Percentiles rank a stretch among this genome's conserved stretches.
Conservation (phyloP, 2,329 filamentous ascomycete species). For the Hymenotorrendiella dingleyae region DNA sequence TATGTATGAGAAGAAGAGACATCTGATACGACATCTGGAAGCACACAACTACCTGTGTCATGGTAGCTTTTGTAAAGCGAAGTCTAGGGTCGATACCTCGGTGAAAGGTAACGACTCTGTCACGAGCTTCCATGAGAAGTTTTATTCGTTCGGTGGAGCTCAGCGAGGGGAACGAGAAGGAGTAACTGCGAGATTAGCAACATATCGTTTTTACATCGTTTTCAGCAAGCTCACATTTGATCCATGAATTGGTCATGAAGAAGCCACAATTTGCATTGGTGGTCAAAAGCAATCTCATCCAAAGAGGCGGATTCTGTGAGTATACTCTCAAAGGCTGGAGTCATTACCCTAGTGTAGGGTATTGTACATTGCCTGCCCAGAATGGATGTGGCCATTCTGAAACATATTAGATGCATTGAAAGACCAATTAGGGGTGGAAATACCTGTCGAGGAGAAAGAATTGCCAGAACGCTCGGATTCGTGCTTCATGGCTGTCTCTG, state of each 20-base stretch:
- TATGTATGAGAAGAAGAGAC: conserved; percentile 9
- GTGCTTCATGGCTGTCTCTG: background rate
- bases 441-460: conserved; percentile 5
- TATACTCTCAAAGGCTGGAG: too few relatives aligned
- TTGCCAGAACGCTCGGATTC: conserved; percentile 5
- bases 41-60: background rate
- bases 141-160: background rate
- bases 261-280: conserved; percentile 8
- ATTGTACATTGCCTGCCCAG: conserved; percentile 6
- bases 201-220: too few relatives aligned
- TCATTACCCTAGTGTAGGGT: conserved; percentile 1
- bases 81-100: background rate
- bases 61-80: too few relatives aligned
- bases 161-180: background rate
- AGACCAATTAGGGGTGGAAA: background rate
- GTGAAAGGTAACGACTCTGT: background rate
- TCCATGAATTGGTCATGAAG: conserved; percentile 11
- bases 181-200: too few relatives aligned
- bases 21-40: conserved; percentile 13
- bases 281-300: conserved; percentile 5
- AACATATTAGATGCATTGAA: background rate
- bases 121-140: background rate
- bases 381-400: conserved; percentile 5
- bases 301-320: background rate
- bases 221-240: conserved; percentile 11